These are phyloP conservation scores for Trichoderma sp. DNA, from an alignment of 2,329 filamentous ascomycete genomes.

Conservation along the genomic window DNA sequence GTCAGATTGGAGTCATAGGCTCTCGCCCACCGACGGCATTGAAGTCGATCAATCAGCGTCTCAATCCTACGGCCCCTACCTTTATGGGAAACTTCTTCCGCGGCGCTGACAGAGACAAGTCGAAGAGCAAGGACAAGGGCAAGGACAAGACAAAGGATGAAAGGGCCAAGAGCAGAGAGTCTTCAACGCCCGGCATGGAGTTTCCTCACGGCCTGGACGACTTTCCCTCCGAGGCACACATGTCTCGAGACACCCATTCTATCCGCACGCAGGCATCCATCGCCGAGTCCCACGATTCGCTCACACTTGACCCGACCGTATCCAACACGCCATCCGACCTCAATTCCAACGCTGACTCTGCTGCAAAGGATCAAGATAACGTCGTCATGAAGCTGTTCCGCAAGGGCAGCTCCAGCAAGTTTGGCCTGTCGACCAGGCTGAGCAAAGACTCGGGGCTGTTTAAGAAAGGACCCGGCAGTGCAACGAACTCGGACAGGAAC, in stretches of 20 bases:
- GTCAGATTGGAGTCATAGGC: constrained; percentile 73
- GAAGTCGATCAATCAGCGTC: constrained; percentile 57
- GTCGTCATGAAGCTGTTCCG: constrained; percentile 63
- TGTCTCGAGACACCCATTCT: constrained; percentile 60
- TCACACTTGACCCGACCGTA: constrained; percentile 56
- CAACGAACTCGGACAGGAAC: constrained; percentile 60
- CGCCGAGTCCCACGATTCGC: constrained; percentile 62
- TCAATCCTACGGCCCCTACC: constrained; percentile 87
- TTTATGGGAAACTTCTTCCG: constrained; percentile 76
- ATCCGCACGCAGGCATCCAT: constrained; percentile 61
- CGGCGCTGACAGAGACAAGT: constrained; percentile 40
- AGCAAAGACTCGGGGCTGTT: constrained; percentile 58
- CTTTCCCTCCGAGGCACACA: constrained; percentile 55
- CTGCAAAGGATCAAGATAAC: constrained; percentile 56
- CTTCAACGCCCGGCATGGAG: constrained; percentile 45
- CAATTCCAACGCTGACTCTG: constrained; percentile 44
- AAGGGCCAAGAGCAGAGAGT: constrained; percentile 44
- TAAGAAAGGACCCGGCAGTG: constrained; percentile 62
- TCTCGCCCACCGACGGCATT: constrained; percentile 62
- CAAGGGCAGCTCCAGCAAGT: constrained; percentile 68
- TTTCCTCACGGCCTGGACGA: constrained; percentile 45
- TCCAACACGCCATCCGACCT: constrained; percentile 62
- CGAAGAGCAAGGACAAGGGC: constrained; percentile 40
- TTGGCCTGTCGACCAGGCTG: constrained; percentile 60
- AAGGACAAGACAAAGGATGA: constrained; percentile 41